Base-by-base conservation (phyloP, 345 rosid species). In the Eucalyptus albens region DNA sequence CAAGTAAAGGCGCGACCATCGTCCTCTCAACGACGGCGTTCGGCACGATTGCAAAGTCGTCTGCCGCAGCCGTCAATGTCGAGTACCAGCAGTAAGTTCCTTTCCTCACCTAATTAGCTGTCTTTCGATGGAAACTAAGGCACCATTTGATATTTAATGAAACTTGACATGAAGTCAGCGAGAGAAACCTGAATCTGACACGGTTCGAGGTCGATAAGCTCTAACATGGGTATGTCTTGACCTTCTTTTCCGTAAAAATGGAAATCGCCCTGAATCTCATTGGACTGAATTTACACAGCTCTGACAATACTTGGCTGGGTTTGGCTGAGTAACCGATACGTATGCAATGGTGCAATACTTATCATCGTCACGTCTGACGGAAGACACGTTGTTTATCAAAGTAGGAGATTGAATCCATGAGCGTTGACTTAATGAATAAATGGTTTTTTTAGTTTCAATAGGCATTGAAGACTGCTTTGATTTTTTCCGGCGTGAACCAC, bases 21-120 rank as follows among this genome's bases (percentile, higher is more conserved):
- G 92, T 95, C 53, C 95, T 95, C 26, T 94, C 96, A 1, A 86
- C 87, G 0, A 80, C 92, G 9, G 95, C 96, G 1, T 95, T 94
- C 40, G 89, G 82, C 5, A 33, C 87, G 45, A 93, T 95, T 65
- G 92, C 95, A 11, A 87, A 91, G 5, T 44, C 88, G 2, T 90
- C 95, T 1, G 93, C 93, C 1, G 12, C 89, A 1, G 87, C 51
- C 27, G 45, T 95, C 50, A 95, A 95, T 93, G 69, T 95, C 6
- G 96, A 94, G 60, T 94, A 29, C 89, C 86, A 88, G 29, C 92
- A 91, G 96, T 94, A 89, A 59, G 95, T 91, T 65, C 77, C 9
- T 65, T 65, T 15, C 77, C 77, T 65, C 77, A n/a, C 21, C 77
- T 65, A 65, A 65, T n/a, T 15, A 6, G 69, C 16, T 62, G 29